Percentiles rank a stretch among this genome's conserved stretches.
phyloP scores from a whole-genome alignment of 148 eudicot genomes.

The Rhododendron ferrugineum region DNA sequence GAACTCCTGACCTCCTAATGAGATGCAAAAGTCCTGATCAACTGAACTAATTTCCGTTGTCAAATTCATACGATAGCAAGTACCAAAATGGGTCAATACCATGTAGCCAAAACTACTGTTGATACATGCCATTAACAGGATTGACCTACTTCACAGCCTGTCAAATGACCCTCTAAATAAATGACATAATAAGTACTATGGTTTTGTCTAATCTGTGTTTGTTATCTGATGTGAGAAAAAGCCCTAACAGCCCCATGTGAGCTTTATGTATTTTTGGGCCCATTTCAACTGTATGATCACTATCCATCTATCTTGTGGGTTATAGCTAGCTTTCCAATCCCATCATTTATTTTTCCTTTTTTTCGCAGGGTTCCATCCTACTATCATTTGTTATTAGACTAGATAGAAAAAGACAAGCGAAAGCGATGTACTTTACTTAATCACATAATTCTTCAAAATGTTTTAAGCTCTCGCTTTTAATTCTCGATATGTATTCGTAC shows the following conservation, averaged over 20 bases:
- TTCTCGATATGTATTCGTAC: too few species aligned
- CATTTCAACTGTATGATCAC: conserved; percentile 6
- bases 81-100: neutral
- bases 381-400: neutral
- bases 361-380: neutral
- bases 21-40: too few species aligned
- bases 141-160: conserved; percentile 22
- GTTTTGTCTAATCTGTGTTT: neutral
- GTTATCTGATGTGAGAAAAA: neutral
- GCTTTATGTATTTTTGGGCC: conserved; percentile 12
- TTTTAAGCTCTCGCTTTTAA: too few species aligned
- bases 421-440: neutral
- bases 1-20: too few species aligned
- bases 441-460: too few species aligned
- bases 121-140: conserved; percentile 11
- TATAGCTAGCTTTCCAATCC: neutral
- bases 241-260: conserved; percentile 25
- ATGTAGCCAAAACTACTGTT: neutral
- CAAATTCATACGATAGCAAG: too few species aligned
- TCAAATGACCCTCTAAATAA: conserved; percentile 12
- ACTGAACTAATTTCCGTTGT: too few species aligned
- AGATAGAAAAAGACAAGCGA: neutral
- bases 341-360: neutral
- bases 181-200: neutral
- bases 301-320: neutral